Percentiles rank a stretch among this genome's conserved stretches.
Conservation (phyloP, 805 yeast genomes). For the Schizosaccharomyces japonicus region DNA sequence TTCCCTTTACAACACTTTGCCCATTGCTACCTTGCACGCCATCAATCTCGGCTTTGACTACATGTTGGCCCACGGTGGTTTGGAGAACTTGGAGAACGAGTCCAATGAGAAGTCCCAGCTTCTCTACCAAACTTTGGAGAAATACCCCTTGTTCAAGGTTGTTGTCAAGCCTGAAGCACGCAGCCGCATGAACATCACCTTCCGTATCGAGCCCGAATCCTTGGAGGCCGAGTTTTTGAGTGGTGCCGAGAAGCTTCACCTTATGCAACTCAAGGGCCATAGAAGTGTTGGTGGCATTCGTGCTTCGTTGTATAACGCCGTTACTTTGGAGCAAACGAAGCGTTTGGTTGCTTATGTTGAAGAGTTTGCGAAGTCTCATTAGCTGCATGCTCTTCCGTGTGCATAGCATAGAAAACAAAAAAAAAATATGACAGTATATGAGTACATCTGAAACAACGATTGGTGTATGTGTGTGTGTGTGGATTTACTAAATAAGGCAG, state of each 20-base stretch:
- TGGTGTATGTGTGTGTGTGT: no score
- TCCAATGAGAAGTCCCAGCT: constrained; percentile 38
- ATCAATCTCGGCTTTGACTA: constrained; percentile 52
- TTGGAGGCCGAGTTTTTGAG: constrained; percentile 43
- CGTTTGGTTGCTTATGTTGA: constrained; percentile 32
- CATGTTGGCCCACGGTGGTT: constrained; percentile 48
- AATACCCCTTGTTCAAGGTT: constrained; percentile 34
- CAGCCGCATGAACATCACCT: constrained; percentile 83
- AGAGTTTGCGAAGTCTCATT: constrained; percentile 28
- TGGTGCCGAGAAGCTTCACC: constrained; percentile 33
- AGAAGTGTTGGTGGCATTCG: constrained; percentile 94
- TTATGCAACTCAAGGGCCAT: constrained; percentile 80
- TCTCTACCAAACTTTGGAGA: constrained; percentile 43
- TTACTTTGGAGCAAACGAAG: constrained; percentile 35
- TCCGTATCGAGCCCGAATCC: constrained; percentile 42
- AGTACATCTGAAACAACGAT: no score
- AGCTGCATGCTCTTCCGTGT: no score
- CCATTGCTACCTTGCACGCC: constrained; percentile 74
- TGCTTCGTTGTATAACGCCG: constrained; percentile 73
- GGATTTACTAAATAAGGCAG: no score
- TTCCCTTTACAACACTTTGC: constrained; percentile 87
- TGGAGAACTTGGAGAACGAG: constrained; percentile 31
- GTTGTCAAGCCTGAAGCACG: constrained; percentile 44
- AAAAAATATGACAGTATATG: no score
- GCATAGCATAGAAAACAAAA: no score